Percentiles rank a stretch among this genome's conserved stretches.
Conservation (phyloP, 768 basidiomycete genomes). For the Chalciporus pseudorubinellus region DNA sequence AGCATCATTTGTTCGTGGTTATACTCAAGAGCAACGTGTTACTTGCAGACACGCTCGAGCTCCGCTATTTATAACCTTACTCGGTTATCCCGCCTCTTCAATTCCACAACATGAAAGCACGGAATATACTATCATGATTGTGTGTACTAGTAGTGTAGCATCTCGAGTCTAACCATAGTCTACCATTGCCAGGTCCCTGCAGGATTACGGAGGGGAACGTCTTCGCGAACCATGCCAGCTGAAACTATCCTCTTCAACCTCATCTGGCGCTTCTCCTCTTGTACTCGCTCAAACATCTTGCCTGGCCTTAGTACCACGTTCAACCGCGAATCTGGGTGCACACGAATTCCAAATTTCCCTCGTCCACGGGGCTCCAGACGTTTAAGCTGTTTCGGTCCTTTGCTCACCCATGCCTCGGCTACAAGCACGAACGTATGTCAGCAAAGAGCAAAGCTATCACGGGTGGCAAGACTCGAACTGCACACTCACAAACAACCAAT, state of each 20-base stretch:
- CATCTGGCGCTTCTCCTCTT: slow-evolving; percentile 58
- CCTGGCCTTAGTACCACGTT: slow-evolving; percentile 80
- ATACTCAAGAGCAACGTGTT: slow-evolving; percentile 21
- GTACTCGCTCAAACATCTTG: slow-evolving; percentile 67
- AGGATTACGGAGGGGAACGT: slow-evolving; percentile 74
- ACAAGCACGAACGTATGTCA: slow-evolving; percentile 4
- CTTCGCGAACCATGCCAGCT: slow-evolving; percentile 75
- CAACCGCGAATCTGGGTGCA: slow-evolving; percentile 72
- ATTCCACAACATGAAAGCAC: neutral
- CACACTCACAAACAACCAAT: slow-evolving; percentile 76
- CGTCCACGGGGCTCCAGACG: slow-evolving; percentile 82
- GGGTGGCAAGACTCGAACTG: neutral
- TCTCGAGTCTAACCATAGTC: slow-evolving; percentile 5
- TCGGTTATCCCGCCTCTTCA: neutral
- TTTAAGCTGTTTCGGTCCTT: slow-evolving; percentile 62
- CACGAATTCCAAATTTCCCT: slow-evolving; percentile 73
- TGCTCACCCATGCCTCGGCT: slow-evolving; percentile 96
- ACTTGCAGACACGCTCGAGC: slow-evolving; percentile 1
- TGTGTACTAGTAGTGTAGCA: neutral
- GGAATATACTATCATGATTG: neutral
- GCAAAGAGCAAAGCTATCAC: neutral
- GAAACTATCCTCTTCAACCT: slow-evolving; percentile 77
- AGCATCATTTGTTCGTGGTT: slow-evolving; percentile 42
- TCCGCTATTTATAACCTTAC: slow-evolving; percentile 14
- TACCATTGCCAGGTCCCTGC: slow-evolving; percentile 78